Conservation (phyloP, 805 yeast genomes). For the Wickerhamiella spandovensis region DNA sequence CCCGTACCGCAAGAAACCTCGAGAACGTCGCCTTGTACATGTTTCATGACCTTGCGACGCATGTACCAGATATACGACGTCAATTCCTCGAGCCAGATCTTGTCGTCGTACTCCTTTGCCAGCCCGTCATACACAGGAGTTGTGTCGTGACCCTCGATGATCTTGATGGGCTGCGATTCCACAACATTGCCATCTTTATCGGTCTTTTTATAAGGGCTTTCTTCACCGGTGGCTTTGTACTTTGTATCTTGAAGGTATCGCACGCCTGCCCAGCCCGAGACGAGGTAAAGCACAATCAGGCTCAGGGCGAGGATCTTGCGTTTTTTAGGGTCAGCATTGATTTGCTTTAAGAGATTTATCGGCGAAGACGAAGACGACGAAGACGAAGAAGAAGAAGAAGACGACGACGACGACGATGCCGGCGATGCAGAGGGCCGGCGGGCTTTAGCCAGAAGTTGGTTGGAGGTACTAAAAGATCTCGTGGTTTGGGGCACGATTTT, state of each 20-base stretch:
- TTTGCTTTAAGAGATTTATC: not conserved
- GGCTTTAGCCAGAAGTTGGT: no score
- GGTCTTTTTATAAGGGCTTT: conserved; percentile 19
- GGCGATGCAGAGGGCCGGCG: no score
- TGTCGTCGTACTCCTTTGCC: conserved; percentile 71
- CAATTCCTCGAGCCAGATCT: conserved; percentile 61
- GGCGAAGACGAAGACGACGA: not conserved
- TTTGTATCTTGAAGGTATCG: conserved; percentile 25
- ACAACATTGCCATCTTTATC: conserved; percentile 3
- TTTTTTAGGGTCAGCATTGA: conserved; percentile 9
- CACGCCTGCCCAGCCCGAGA: conserved; percentile 15
- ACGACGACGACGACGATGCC: no score
- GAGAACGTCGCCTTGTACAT: conserved; percentile 73
- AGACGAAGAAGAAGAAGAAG: not conserved
- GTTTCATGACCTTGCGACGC: conserved; percentile 68
- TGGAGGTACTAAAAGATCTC: no score
- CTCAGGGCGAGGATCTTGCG: conserved; percentile 12
- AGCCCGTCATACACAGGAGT: conserved; percentile 49
- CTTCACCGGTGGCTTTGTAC: conserved; percentile 25
- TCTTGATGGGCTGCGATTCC: conserved; percentile 1
- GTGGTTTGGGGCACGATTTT: no score
- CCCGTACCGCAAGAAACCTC: conserved; percentile 97
- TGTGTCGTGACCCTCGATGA: conserved; percentile 43
- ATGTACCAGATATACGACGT: conserved; percentile 34
- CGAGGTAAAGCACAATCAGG: conserved; percentile 14